phyloP scores from a whole-genome alignment of 495 filamentous ascomycete species.

The Parmelia sp. region DNA sequence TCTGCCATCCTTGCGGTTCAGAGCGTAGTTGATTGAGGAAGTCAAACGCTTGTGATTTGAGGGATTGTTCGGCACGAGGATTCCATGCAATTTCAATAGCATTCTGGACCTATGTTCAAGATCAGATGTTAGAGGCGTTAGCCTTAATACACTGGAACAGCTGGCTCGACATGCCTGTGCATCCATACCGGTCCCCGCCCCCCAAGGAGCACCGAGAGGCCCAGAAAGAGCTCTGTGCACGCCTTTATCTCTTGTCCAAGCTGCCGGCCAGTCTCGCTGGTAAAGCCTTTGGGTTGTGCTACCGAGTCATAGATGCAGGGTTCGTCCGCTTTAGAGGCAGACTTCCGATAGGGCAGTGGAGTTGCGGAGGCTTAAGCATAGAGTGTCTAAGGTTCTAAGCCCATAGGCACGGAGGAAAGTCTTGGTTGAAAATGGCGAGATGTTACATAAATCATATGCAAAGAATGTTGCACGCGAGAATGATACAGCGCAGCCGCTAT shows the following conservation, averaged over 20 bases:
- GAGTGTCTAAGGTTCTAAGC: background rate
- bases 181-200: slow-evolving; percentile 8
- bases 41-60: slow-evolving; percentile 81
- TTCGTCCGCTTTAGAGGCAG: slow-evolving; percentile 15
- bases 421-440: background rate
- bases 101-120: slow-evolving; percentile 64
- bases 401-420: too few species aligned
- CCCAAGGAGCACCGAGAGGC: background rate
- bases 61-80: slow-evolving; percentile 60
- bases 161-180: slow-evolving; percentile 16
- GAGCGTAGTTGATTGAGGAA: slow-evolving; percentile 75
- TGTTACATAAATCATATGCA: background rate
- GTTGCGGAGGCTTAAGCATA: background rate
- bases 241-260: background rate
- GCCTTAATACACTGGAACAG: background rate
- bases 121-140: slow-evolving; percentile 3
- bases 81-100: slow-evolving; percentile 88
- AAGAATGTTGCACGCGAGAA: too few species aligned
- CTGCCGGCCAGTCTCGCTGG: slow-evolving; percentile 1
- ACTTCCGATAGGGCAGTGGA: background rate
- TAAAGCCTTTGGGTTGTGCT: slow-evolving; percentile 12
- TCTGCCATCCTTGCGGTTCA: slow-evolving; percentile 76
- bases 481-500: background rate
- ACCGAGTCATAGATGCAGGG: slow-evolving; percentile 20
- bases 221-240: background rate